These are phyloP conservation scores for Lodderomyces metapsilosis DNA, from an alignment of 1,139 yeast species.

Conservation along the genomic window DNA sequence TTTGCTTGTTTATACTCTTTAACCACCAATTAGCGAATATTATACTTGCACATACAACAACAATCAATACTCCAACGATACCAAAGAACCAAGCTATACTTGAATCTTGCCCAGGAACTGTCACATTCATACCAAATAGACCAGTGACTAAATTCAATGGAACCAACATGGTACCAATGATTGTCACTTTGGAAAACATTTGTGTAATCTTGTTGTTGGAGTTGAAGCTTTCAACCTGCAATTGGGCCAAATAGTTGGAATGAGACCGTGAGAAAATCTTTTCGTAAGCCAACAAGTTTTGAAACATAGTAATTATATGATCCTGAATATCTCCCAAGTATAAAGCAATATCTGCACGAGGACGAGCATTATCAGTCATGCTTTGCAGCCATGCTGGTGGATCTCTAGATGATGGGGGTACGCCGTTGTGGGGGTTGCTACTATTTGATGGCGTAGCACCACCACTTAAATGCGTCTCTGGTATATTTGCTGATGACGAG, in stretches of 20 bases:
- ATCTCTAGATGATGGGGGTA: background rate
- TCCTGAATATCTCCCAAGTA: conserved; percentile 97
- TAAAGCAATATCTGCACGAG: conserved; percentile 79
- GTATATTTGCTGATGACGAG: background rate
- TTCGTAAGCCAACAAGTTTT: conserved; percentile 83
- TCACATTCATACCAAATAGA: conserved; percentile 93
- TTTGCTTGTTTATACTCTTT: conserved; percentile 19
- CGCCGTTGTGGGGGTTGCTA: background rate
- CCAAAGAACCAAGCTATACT: conserved; percentile 35
- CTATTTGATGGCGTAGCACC: background rate
- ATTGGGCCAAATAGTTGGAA: conserved; percentile 87
- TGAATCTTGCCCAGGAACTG: conserved; percentile 67
- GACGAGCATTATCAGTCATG: conserved; percentile 45
- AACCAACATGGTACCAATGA: conserved; percentile 85
- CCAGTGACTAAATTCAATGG: conserved; percentile 92
- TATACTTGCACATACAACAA: conserved; percentile 28
- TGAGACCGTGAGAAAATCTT: conserved; percentile 91
- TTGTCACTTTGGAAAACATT: conserved; percentile 83
- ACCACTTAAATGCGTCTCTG: background rate
- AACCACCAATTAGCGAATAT: conserved; percentile 38
- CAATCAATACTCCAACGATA: conserved; percentile 36
- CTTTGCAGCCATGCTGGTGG: conserved; percentile 10
- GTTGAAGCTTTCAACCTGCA: conserved; percentile 88
- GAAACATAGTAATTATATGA: conserved; percentile 95
- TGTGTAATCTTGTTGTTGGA: conserved; percentile 82